phyloP scores from a whole-genome alignment of 495 filamentous ascomycete species.

The Penicillium canescens region DNA sequence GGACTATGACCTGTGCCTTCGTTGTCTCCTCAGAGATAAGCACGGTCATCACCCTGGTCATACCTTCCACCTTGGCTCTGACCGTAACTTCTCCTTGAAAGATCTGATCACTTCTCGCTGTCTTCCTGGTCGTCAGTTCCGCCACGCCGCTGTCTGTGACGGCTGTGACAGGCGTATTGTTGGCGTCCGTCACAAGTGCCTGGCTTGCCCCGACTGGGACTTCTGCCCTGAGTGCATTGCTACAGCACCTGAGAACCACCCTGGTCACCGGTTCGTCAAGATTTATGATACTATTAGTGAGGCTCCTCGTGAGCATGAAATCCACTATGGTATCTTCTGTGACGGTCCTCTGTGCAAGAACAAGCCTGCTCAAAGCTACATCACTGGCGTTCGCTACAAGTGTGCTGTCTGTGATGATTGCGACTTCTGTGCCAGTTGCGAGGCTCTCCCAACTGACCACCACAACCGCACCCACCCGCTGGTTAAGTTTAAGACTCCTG shows the following conservation, averaged over 20 bases:
- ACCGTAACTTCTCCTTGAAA: constrained; percentile 40
- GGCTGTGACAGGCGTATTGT: constrained; percentile 88
- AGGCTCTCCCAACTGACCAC: constrained; percentile 76
- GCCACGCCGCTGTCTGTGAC: constrained; percentile 90
- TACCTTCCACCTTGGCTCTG: constrained; percentile 56
- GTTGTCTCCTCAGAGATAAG: constrained; percentile 70
- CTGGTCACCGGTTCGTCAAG: constrained; percentile 85
- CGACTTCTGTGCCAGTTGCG: constrained; percentile 94
- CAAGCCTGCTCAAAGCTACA: constrained; percentile 61
- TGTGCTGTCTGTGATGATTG: constrained; percentile 95
- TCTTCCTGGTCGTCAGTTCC: constrained; percentile 74
- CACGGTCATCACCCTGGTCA: constrained; percentile 96
- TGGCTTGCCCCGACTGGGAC: constrained; percentile 97
- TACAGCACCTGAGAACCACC: constrained; percentile 66
- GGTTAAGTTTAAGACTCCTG: constrained; percentile 95
- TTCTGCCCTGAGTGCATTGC: constrained; percentile 81
- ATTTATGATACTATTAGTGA: constrained; percentile 78
- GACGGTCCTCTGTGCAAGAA: constrained; percentile 87
- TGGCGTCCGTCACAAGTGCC: constrained; percentile 95
- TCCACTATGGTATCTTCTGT: constrained; percentile 87
- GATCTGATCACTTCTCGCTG: constrained; percentile 59
- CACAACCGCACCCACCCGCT: constrained; percentile 95
- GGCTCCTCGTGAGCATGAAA: constrained; percentile 44
- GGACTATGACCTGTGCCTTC: constrained; percentile 88
- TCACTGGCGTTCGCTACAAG: constrained; percentile 88